Conservation (phyloP, 2,329 filamentous ascomycete species). For the Calonectria pteridis region DNA sequence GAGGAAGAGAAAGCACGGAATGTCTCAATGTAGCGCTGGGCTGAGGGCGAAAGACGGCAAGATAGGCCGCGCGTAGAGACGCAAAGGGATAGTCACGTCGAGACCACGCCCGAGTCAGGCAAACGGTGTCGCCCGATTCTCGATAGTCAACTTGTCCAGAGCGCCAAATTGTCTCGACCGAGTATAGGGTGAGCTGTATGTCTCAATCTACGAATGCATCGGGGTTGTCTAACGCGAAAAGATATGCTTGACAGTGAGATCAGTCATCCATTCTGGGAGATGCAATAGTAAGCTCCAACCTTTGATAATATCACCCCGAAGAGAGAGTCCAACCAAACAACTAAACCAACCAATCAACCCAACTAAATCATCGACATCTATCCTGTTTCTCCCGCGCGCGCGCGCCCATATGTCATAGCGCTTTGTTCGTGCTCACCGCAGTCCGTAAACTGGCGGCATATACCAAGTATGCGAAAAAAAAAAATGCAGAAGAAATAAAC, state of each 20-base stretch:
- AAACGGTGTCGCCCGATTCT: not conserved
- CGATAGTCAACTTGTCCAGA: not conserved
- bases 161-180: not conserved
- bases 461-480: not conserved
- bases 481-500: not conserved
- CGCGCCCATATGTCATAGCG: constrained; percentile 14
- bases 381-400: not conserved
- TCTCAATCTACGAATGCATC: constrained; percentile 26
- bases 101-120: not conserved
- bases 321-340: not conserved
- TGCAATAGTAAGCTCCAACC: not conserved
- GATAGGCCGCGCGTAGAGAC: not conserved
- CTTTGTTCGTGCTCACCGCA: constrained; percentile 2
- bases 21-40: not conserved
- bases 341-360: not conserved
- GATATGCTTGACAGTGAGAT: constrained; percentile 11
- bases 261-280: constrained; percentile 6
- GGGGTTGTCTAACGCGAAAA: not conserved
- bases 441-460: not conserved
- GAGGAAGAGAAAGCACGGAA: not conserved
- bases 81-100: not conserved
- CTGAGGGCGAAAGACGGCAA: not conserved
- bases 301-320: constrained; percentile 7
- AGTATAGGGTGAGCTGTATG: constrained; percentile 1
- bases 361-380: not conserved